A percentile compares a stretch with the other conserved stretches of the same genome.
Evolutionary conservation across 2,329 filamentous ascomycete species (phyloP).

Genomic region (Penicillium janthinellum): DNA sequence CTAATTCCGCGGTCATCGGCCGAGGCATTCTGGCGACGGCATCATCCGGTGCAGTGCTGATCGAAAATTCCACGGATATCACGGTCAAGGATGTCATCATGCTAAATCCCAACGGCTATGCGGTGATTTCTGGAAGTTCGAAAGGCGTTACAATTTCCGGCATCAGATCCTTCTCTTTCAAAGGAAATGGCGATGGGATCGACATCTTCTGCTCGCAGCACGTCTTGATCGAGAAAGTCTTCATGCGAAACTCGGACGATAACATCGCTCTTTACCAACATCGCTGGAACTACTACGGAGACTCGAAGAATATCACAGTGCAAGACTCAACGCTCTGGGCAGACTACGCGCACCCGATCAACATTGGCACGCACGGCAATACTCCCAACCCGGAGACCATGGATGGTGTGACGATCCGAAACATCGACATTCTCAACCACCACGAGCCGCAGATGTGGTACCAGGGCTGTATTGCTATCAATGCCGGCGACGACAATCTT

Average conservation of each 20-base stretch:
- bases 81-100: neutral
- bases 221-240: neutral
- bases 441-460: constrained; percentile 39
- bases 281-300: neutral
- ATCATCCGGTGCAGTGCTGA: neutral
- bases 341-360: neutral
- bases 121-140: neutral
- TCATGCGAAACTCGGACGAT: neutral
- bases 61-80: neutral
- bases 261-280: neutral
- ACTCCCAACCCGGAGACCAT: constrained; percentile 29
- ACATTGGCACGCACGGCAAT: neutral
- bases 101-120: neutral
- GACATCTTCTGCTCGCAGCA: neutral
- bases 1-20: neutral
- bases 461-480: constrained; percentile 41
- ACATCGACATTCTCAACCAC: constrained; percentile 44
- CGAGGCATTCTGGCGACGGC: neutral
- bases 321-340: neutral
- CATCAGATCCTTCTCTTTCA: neutral
- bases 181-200: neutral
- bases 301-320: neutral
- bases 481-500: constrained; percentile 20
- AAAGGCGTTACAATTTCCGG: neutral
- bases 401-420: constrained; percentile 31